Base-by-base conservation (phyloP, 768 basidiomycete species). In the Lentinula sp. region DNA sequence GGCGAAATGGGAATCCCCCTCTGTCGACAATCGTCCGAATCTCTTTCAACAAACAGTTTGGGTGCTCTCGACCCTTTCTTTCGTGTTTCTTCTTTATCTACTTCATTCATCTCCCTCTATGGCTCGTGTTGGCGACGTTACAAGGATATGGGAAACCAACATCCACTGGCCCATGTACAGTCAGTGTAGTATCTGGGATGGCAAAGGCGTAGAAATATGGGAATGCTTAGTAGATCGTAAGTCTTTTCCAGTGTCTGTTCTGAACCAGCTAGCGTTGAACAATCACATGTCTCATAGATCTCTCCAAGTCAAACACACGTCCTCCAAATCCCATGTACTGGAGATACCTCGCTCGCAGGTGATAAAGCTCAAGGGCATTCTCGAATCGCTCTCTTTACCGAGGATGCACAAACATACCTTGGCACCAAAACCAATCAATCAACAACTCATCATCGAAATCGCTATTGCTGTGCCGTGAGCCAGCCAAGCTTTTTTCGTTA, bases 111-210 rank as follows among this genome's bases (percentile, higher is more conserved):
- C n/a, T 7, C n/a, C 9, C 12, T 32, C 16, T 2, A 62, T 73
- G 45, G 73, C 77, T 42, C 81, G 85, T 64, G 85, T 88, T 59
- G 80, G 78, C 67, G 85, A 85, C 66, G 84, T 86, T 23, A 90
- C 87, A 1, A 76, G 84, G 59, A 84, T 88, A 42, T 90, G 87
- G 87, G 87, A 88, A 70, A 66, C 79, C 67, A 85, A 86, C 69
- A 76, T 86, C 45, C 75, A 85, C 70, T 90, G 88, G 88, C 66
- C 78, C 23, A 64, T 85, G 48, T 79, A 82, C 69, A 82, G 83
- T 62, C 88, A 90, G 68, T 90, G 88, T 70, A 84, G 84, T 59
- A 78, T 86, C 13, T 90, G 87, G 88, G 85, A 90, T 72, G 73
- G 82, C 57, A 81, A 83, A 43, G 83, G 85, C 32, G 88, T 90